phyloP scores from a whole-genome alignment of 768 basidiomycete species.

The Suillus subalutaceus region DNA sequence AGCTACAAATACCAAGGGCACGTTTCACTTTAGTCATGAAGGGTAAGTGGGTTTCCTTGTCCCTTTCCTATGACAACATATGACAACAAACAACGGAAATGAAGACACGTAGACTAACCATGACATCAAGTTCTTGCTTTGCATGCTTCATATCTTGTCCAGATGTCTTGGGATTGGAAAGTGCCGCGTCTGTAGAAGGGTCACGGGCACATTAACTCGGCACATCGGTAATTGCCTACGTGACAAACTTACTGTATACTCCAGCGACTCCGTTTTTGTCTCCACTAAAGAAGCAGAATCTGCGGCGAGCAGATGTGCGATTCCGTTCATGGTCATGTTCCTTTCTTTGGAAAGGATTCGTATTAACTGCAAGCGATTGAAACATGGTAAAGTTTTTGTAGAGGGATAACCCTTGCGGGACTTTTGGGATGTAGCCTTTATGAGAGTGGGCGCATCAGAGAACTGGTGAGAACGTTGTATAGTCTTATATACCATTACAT shows the following conservation, averaged over 20 bases:
- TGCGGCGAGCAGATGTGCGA: conserved; percentile 5
- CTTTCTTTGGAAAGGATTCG: conserved; percentile 9
- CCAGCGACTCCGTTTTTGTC: conserved; percentile 50
- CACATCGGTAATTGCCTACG: conserved; percentile 4
- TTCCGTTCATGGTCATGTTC: not conserved
- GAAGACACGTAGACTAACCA: conserved; percentile 39
- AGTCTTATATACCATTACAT: too few species aligned
- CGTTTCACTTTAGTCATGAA: conserved; percentile 56
- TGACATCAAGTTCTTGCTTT: conserved; percentile 45
- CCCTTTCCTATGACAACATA: conserved; percentile 41
- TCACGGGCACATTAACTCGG: conserved; percentile 11
- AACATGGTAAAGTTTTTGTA: not conserved
- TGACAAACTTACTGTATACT: conserved; percentile 45
- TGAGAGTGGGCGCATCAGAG: too few species aligned
- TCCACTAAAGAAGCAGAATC: conserved; percentile 20
- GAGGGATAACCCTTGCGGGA: not conserved
- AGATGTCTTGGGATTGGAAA: conserved; percentile 55
- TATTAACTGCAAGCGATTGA: not conserved
- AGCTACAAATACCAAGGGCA: conserved; percentile 52
- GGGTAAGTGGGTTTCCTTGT: conserved; percentile 44
- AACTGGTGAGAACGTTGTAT: too few species aligned
- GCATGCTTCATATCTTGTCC: conserved; percentile 47
- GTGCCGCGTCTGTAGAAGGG: conserved; percentile 44
- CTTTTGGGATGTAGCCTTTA: not conserved
- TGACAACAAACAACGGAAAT: conserved; percentile 7